Evolutionary conservation across 2,329 filamentous ascomycete species (phyloP).

Genomic region (Berkeleyomyces basicola): DNA sequence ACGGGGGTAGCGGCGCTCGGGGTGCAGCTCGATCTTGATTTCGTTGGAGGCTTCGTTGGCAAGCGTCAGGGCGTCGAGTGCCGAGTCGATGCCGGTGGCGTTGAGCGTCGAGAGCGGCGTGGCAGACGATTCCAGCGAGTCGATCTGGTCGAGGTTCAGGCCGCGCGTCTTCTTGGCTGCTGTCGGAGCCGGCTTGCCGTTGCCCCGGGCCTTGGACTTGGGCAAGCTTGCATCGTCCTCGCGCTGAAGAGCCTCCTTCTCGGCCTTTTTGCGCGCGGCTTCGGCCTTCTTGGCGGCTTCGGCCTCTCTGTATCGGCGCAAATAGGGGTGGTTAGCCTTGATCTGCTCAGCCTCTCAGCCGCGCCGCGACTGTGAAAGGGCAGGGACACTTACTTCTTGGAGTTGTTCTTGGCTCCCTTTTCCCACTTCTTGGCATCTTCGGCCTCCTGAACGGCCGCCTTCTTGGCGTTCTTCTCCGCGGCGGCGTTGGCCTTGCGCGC

Average conservation of each 20-base stretch:
- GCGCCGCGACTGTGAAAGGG: background rate
- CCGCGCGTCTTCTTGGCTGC: conserved; percentile 46
- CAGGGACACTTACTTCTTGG: conserved; percentile 58
- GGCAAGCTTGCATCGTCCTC: conserved; percentile 60
- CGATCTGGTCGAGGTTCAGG: conserved; percentile 60
- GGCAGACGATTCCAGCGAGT: conserved; percentile 44
- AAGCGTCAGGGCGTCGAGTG: conserved; percentile 69
- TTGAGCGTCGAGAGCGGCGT: conserved; percentile 45
- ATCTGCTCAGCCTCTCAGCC: conserved; percentile 5
- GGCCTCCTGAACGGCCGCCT: conserved; percentile 46
- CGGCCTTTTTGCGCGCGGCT: conserved; percentile 74
- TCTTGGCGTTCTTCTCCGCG: conserved; percentile 57
- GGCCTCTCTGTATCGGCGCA: conserved; percentile 45
- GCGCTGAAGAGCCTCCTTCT: conserved; percentile 64
- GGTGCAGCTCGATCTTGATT: conserved; percentile 65
- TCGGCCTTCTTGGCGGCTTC: conserved; percentile 74
- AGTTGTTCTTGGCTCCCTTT: conserved; percentile 67
- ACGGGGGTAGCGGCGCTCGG: conserved; percentile 73
- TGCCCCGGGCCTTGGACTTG: conserved; percentile 45
- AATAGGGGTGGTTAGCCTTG: background rate
- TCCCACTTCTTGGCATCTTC: conserved; percentile 64
- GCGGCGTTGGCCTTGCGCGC: conserved; percentile 84
- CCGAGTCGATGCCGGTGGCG: conserved; percentile 82
- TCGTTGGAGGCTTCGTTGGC: conserved; percentile 32
- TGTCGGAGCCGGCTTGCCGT: conserved; percentile 45